Base-by-base conservation (phyloP, 2,329 filamentous ascomycete genomes). In the Xylaria sp. region DNA sequence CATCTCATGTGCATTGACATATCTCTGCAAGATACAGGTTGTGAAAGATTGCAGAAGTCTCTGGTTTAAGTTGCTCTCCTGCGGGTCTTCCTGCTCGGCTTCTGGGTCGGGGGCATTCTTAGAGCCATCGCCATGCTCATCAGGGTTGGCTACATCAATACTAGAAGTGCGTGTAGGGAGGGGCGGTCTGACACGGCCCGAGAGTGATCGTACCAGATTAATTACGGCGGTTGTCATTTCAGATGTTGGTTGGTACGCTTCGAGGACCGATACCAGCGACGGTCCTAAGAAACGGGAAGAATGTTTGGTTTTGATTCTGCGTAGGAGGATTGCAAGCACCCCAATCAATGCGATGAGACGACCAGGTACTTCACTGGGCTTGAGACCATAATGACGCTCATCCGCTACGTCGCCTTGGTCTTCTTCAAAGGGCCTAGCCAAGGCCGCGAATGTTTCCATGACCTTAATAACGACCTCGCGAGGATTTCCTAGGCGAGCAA, bases 401-500 rank as follows among this genome's bases (percentile, higher is more conserved):
- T 82, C 80, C 12, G 72, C 81, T 1, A 80, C 77, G 55, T 81
- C 81, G 9, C 81, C 80, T 31, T 84, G 81, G n/a, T 25, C 28
- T 9, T 84, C 81, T 46, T 78, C 76, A 52, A 80, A 78, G 5
- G 81, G 79, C 56, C 88, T 85, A 6, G 86, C 81, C 5, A 92
- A 82, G 18, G 87, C 75, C 61, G 91, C 88, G 69, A 96, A 83
- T 15, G 89, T 88, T 78, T 94, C 92, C 31, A 93, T 90, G 37
- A 94, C 89, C 78, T 94, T 94, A 74, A 96, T 84, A 68, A 95
- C 91, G 55, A 94, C 91, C 80, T 96, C 93, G 60, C 92, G 85
- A 0, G 93, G 93, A 77, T 95, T 96, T 60, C 92, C 93, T 48
- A 94, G 84, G 28, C 90, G 87, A 39, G 92, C 92, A 62, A 95